Base-by-base conservation (phyloP, 768 basidiomycete species). In the Podaxis pistillaris region DNA sequence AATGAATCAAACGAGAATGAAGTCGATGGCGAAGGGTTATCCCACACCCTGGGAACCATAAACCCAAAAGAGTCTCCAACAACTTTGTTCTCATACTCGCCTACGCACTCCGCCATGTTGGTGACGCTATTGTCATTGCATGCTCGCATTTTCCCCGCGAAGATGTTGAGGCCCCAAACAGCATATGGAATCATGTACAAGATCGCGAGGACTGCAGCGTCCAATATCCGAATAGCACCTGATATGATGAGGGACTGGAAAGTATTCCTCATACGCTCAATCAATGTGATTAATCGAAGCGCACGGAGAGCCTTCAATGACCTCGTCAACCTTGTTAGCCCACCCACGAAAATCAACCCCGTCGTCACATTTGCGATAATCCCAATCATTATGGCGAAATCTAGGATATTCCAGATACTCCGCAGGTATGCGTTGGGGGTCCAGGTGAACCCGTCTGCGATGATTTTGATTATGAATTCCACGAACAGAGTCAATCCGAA, bases 91-190 rank as follows among this genome's bases (percentile, higher is more conserved):
- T 79, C 69, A 73, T 83, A 96, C 75, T 96, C 94, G 66, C 86
- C 85, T 37, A 83, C 78, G 69, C 96, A 98, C 22, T 87, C 83
- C 4, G 71, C 68, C 26, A 87, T 79, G 1, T 88, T 90, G 30
- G 76, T 66, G 1, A 77, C 83, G 54, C 66, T 74, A 22, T 60
- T 70, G 68, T 98, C 94, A 71, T 93, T 98, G 79, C 96, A 98
- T 33, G 75, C 72, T 72, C 89, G 94, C 79, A 94, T 87, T 63
- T 86, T 76, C 15, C 94, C 95, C 1, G 87, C 80, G 75, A 98
- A 98, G 72, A 98, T 92, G 69, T 94, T 97, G 55, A 93, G 83
- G 9, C 95, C 94, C 94, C 94, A 96, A 8, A 96, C 88, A 17
- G 94, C 92, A 69, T 93, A 94, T 0, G 93, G 93, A 66, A 94